Evolutionary conservation across 352 stramenopile genomes (phyloP).

Genomic region (Globisporangium barbulae): DNA sequence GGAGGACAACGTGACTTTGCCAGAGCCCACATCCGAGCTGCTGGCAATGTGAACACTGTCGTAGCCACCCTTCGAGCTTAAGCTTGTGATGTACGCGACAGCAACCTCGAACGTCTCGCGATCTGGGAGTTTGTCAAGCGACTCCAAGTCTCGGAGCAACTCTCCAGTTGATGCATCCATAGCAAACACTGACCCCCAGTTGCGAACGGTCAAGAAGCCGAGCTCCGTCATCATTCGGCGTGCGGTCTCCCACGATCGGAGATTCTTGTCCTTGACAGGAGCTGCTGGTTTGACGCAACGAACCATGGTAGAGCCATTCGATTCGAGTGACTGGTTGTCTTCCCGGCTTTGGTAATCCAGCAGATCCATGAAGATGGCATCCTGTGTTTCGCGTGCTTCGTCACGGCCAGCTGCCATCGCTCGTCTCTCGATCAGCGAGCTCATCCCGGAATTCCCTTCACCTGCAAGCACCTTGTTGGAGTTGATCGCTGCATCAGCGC

Average conservation of each 20-base stretch:
- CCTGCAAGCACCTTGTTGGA: slow-evolving; percentile 35
- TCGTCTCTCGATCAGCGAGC: slow-evolving; percentile 58
- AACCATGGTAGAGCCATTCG: slow-evolving; percentile 14
- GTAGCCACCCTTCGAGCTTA: slow-evolving; percentile 66
- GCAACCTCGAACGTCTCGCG: slow-evolving; percentile 84
- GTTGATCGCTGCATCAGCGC: slow-evolving; percentile 17
- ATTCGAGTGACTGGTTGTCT: slow-evolving; percentile 32
- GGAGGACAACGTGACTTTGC: slow-evolving; percentile 39
- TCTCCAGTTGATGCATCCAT: slow-evolving; percentile 58
- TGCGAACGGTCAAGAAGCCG: slow-evolving; percentile 79
- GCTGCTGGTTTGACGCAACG: slow-evolving; percentile 39
- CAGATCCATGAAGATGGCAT: slow-evolving; percentile 67
- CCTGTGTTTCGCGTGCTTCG: slow-evolving; percentile 50
- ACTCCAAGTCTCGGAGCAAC: slow-evolving; percentile 64
- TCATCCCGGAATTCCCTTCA: slow-evolving; percentile 78
- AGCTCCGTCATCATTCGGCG: slow-evolving; percentile 83
- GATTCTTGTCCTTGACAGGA: slow-evolving; percentile 47
- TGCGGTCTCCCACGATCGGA: slow-evolving; percentile 72
- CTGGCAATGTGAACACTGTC: slow-evolving; percentile 73
- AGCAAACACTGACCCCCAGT: slow-evolving; percentile 80
- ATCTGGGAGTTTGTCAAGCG: slow-evolving; percentile 69
- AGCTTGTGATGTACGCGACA: slow-evolving; percentile 65
- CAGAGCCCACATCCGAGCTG: slow-evolving; percentile 38
- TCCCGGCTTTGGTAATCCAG: slow-evolving; percentile 55
- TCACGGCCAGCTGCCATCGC: slow-evolving; percentile 45